Base-by-base conservation (phyloP, 2,329 filamentous ascomycete species). In the Magnaporthiopsis incrustans region DNA sequence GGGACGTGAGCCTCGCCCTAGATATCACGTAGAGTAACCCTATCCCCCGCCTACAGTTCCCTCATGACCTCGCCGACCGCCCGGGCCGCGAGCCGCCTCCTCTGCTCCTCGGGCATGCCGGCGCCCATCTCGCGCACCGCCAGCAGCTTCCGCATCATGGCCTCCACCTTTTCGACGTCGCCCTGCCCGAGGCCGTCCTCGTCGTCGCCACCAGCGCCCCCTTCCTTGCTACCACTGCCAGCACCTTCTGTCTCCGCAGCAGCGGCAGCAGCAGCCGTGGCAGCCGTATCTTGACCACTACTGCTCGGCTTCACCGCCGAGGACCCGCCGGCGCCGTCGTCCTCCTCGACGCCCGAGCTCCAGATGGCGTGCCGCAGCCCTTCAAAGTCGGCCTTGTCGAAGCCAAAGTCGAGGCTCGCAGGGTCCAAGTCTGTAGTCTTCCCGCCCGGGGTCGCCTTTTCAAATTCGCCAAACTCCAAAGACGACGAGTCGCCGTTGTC, bases 51-150 rank as follows among this genome's bases (percentile, higher is more conserved):
- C 44, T 53, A 84, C 35, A 86, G 66, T 60, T 86, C 82, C 69
- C 80, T 83, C 85, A 89, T 88, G 38, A 89, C 83, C 69, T 89
- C 85, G 15, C 78, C 79, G 3, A 89, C 85, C 0, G 85, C 85
- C 68, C 82, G 82, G 27, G 82, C 82, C 3, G 86, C 86, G 75
- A 88, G 79, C 66, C 79, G 80, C 72, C 80, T 84, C 68, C 85
- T 79, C 74, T 89, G 84, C 32, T 83, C 82, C 70, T 86, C 83
- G 1, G 84, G 79, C 72, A 89, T 71, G 11, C 83, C 84, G 15
- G 83, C 81, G 35, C 81, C 85, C 67, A 85, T 80, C 63, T 89
- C 85, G 70, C 80, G 76, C 11, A 84, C 84, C 1, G 85, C 85
- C 73, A 85, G 84, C 66, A 90, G 75, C 73, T 84, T 87, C 61